phyloP scores from a whole-genome alignment of 139 green algal species.

The Haematococcus lacustris region DNA sequence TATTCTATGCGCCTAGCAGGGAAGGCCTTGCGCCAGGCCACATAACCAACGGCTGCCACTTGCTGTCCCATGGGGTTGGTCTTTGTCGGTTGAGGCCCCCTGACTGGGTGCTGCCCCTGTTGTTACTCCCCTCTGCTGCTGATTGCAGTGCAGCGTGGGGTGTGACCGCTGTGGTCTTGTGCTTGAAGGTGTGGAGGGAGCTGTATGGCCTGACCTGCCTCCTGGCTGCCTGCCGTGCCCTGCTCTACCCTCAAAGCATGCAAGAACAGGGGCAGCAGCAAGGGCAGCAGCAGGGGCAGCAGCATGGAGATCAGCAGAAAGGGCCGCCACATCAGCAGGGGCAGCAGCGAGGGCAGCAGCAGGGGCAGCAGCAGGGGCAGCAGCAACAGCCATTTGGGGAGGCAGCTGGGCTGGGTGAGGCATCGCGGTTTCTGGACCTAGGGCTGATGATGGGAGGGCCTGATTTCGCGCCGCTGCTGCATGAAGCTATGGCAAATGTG shows the following conservation, averaged over 20 bases:
- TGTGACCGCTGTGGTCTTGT: background rate
- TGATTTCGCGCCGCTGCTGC: conserved; percentile 30
- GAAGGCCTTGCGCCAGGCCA: background rate
- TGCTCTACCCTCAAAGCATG: background rate
- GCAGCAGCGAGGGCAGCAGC: background rate
- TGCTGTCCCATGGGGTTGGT: background rate
- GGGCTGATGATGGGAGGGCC: conserved; percentile 77
- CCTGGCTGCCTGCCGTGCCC: conserved; percentile 16
- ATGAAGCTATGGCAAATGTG: conserved; percentile 24
- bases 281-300: background rate
- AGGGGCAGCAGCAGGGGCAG: conserved; percentile 4
- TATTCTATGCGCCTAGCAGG: conserved; percentile 1
- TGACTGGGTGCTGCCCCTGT: background rate
- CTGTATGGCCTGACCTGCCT: conserved; percentile 58
- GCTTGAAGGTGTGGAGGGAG: conserved; percentile 64
- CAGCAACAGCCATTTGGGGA: background rate
- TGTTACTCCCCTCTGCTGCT: background rate
- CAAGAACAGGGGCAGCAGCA: background rate
- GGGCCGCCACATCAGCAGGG: background rate
- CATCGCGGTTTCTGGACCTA: conserved; percentile 62
- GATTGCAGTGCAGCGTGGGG: background rate
- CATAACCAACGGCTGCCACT: background rate
- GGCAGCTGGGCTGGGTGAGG: conserved; percentile 5
- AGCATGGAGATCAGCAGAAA: background rate
- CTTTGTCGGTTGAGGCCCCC: background rate